These are phyloP conservation scores for Spathaspora gorwiae DNA, from an alignment of 805 yeast genomes.

Conservation along the genomic window DNA sequence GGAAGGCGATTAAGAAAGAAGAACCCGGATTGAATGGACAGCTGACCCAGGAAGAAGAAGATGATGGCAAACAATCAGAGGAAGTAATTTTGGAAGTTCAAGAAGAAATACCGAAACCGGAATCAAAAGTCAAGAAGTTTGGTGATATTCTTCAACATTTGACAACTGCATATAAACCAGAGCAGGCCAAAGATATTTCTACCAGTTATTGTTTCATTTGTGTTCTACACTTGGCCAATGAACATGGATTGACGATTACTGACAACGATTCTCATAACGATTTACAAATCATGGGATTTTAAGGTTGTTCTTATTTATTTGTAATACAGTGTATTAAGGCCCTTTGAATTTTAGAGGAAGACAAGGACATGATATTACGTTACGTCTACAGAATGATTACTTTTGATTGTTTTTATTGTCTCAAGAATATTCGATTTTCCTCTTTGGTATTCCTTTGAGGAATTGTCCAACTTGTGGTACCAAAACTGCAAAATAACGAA, in stretches of 20 bases:
- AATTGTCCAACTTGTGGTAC: too few species aligned
- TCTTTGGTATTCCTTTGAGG: too few species aligned
- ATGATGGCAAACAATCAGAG: neutral
- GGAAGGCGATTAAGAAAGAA: constrained; percentile 29
- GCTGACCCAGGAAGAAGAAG: constrained; percentile 2
- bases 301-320: neutral
- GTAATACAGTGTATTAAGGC: neutral
- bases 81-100: constrained; percentile 5
- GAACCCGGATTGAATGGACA: constrained; percentile 1
- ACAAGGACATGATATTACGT: too few species aligned
- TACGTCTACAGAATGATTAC: too few species aligned
- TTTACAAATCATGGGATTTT: constrained; percentile 26
- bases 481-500: too few species aligned
- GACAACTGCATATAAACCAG: constrained; percentile 30
- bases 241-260: constrained; percentile 33
- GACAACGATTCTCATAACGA: constrained; percentile 32
- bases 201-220: constrained; percentile 46
- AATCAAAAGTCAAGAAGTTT: constrained; percentile 29
- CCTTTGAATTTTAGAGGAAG: too few species aligned
- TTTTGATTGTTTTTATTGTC: too few species aligned
- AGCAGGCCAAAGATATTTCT: constrained; percentile 38
- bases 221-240: constrained; percentile 41
- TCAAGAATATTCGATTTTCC: too few species aligned
- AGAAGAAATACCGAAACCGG: constrained; percentile 12
- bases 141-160: constrained; percentile 31